A percentile compares a stretch with the other conserved stretches of the same genome.
phyloP scores from a whole-genome alignment of 257 asterid species.

The Fraxinus cuspidata region DNA sequence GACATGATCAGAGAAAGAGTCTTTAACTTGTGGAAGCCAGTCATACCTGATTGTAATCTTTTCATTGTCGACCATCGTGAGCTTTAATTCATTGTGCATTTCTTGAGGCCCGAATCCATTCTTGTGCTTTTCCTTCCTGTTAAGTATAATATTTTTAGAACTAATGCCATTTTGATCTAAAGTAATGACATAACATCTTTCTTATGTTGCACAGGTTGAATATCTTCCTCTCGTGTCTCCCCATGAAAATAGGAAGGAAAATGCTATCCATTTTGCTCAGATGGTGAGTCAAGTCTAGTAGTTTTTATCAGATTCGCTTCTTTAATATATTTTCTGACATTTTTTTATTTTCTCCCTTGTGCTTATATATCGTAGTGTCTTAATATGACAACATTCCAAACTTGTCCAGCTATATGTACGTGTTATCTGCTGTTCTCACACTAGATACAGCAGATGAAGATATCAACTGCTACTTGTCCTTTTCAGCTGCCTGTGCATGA shows the following conservation, averaged over 20 bases:
- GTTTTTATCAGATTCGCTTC: conserved; percentile 11
- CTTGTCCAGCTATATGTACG: not conserved
- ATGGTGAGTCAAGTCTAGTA: conserved; percentile 59
- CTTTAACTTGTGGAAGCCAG: not conserved
- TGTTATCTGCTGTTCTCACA: not conserved
- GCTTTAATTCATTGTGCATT: not conserved
- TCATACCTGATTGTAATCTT: not conserved
- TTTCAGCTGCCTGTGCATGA: not conserved
- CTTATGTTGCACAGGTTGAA: conserved; percentile 57
- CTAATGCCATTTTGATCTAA: conserved; percentile 15
- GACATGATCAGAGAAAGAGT: not conserved
- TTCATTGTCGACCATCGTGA: not conserved
- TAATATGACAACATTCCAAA: not conserved
- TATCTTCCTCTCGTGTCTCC: conserved; percentile 90
- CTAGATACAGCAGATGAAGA: not conserved
- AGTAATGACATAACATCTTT: conserved; percentile 10
- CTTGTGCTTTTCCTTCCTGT: conserved; percentile 1
- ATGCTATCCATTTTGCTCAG: conserved; percentile 59
- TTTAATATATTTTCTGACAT: conserved; percentile 10
- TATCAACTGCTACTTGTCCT: not conserved
- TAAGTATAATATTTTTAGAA: not conserved
- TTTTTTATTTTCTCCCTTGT: not conserved
- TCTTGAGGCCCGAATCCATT: not conserved
- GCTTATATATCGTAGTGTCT: not conserved
- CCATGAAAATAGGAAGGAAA: conserved; percentile 75